Conservation (phyloP, 305 asterid genomes). For the Salvia sclarea region DNA sequence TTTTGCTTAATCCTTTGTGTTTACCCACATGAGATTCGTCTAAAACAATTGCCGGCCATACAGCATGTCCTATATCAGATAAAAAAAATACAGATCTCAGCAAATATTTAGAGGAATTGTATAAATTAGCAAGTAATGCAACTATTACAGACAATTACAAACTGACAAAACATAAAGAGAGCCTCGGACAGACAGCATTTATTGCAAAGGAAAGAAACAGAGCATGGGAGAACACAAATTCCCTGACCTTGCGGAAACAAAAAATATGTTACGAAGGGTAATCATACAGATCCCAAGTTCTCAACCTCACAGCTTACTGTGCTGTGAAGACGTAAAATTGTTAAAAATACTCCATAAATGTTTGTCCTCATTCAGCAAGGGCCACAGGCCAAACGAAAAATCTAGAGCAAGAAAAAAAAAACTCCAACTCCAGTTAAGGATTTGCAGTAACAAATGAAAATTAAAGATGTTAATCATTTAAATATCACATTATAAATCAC, state of each 20-base stretch:
- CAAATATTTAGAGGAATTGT: conserved; percentile 5
- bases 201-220: conserved; percentile 5
- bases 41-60: conserved; percentile 93
- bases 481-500: background rate
- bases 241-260: background rate
- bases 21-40: conserved; percentile 73
- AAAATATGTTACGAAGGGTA: background rate
- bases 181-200: background rate
- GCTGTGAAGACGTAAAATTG: background rate
- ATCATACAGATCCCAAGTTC: conserved; percentile 4
- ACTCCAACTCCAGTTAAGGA: background rate
- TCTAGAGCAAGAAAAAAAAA: background rate
- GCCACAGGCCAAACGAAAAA: background rate
- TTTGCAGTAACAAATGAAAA: background rate
- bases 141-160: conserved; percentile 21
- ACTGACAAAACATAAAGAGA: conserved; percentile 4
- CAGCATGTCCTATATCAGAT: conserved; percentile 78
- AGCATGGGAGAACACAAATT: background rate
- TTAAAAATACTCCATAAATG: background rate
- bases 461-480: background rate
- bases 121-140: conserved; percentile 22
- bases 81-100: conserved; percentile 28
- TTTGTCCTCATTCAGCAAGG: background rate
- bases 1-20: conserved; percentile 69
- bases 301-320: conserved; percentile 10